Conservation (phyloP, 2,329 filamentous ascomycete species). For the Neurospora sp. region DNA sequence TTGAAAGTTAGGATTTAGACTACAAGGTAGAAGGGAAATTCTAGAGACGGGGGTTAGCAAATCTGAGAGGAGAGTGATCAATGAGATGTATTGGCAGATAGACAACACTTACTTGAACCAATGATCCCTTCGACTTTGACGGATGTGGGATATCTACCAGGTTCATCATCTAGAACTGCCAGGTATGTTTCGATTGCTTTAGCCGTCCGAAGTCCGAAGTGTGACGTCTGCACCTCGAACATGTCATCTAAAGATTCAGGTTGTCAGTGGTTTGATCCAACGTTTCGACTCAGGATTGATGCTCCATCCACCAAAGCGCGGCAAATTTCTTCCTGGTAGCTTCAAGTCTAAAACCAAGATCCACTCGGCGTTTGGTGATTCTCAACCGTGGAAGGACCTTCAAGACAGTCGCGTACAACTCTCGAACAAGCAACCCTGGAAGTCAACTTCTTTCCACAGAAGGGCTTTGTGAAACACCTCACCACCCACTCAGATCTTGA, state of each 20-base stretch:
- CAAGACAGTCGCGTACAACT: not conserved
- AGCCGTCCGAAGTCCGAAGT: not conserved
- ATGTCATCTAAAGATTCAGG: not conserved
- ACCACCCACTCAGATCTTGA: not conserved
- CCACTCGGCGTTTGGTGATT: not conserved
- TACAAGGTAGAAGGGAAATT: not conserved
- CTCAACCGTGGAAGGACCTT: not conserved
- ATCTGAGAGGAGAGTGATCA: not conserved
- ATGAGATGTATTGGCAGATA: no score
- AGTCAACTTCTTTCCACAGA: not conserved
- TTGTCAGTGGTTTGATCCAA: not conserved
- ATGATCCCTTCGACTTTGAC: not conserved
- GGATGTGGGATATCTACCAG: not conserved
- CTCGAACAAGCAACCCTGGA: not conserved
- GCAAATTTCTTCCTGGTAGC: not conserved
- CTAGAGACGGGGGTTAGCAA: not conserved
- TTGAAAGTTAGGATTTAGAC: not conserved
- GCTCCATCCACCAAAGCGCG: not conserved
- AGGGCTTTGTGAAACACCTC: not conserved
- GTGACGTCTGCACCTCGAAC: not conserved
- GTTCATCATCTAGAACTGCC: not conserved
- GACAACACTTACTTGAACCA: not conserved
- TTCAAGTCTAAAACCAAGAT: no score
- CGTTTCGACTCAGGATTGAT: not conserved
- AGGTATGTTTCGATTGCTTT: not conserved